Conservation (phyloP, 116 monocot species). For the Dioscorea cayenensis region DNA sequence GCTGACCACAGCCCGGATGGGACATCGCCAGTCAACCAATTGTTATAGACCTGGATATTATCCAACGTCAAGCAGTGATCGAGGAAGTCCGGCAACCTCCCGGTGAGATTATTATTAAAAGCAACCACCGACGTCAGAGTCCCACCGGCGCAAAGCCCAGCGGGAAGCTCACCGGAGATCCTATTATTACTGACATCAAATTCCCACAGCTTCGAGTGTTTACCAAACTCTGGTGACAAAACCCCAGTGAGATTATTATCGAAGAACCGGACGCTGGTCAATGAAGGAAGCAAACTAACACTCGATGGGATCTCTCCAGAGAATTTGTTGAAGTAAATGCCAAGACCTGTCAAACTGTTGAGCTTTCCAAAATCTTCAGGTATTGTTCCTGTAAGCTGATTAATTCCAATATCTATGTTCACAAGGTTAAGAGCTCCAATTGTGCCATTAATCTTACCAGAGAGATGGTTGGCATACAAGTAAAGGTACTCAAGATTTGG, state of each 20-base stretch:
- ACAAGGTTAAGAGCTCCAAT: neutral
- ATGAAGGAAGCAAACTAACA: constrained; percentile 6
- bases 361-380: constrained; percentile 14
- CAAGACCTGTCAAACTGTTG: neutral
- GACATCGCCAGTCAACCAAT: constrained; percentile 47
- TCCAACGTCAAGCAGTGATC: constrained; percentile 33
- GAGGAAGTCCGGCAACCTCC: constrained; percentile 43
- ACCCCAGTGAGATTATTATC: constrained; percentile 30
- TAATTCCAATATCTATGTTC: constrained; percentile 8
- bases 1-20: constrained; percentile 53
- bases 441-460: constrained; percentile 1
- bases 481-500: neutral
- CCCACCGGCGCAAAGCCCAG: constrained; percentile 22
- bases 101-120: constrained; percentile 50
- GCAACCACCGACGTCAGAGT: constrained; percentile 15
- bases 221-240: constrained; percentile 42
- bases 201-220: constrained; percentile 32
- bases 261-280: constrained; percentile 37
- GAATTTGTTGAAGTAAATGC: constrained; percentile 10
- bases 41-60: constrained; percentile 29
- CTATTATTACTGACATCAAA: constrained; percentile 32
- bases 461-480: neutral
- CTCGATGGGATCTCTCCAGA: constrained; percentile 7
- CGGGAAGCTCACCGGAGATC: constrained; percentile 37
- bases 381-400: constrained; percentile 15